Evolutionary conservation across 176 grass and related monocot species (phyloP), one percentile per base, ranked within the genome.

Genomic region (Dactylis glomerata): DNA sequence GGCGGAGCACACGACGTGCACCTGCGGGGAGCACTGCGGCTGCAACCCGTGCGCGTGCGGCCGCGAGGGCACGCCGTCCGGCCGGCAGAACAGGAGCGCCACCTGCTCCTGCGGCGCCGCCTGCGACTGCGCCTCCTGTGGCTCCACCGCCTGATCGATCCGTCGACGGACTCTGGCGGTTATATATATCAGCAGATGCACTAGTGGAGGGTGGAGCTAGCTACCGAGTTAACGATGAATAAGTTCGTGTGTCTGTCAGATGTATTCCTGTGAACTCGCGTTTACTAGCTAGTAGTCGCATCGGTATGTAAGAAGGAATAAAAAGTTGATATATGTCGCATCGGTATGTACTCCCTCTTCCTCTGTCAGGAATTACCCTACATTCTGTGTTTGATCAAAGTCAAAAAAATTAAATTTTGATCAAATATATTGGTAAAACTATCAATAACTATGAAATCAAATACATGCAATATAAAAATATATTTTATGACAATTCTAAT

Each of bases 31-130:
- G 52, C 88, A 94, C 75, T 94, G 92, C 78, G 31, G 83, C 30
- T 94, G 92, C 81, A 88, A 82, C 73, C 92, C 88, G 2, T 94
- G 92, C 86, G 57, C n/a, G 19, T 94, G 92, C 68, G 73, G 73
- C 6, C 64, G 66, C 42, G 77, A 62, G 44, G 62, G 3, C 26
- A 9, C 31, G 54, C 75, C 82, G 36, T 63, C 82, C 46, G 78
- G 67, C 8, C 24, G 66, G 10, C 74, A 70, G 36, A 54, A 42
- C 55, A 78, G 86, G 79, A 63, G 68, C 27, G 65, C 88, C 33
- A 79, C 44, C 77, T 94, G 92, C 74, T 50, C 88, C 73, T 94
- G 86, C 74, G 89, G 86, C 28, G 42, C 64, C 0, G 16, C 68
- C 30, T 90, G 84, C 76, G 84, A 36, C 38, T 92, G 88, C 42